These are phyloP conservation scores for Lipomyces sp. DNA, from an alignment of 805 yeast genomes.

Conservation along the genomic window DNA sequence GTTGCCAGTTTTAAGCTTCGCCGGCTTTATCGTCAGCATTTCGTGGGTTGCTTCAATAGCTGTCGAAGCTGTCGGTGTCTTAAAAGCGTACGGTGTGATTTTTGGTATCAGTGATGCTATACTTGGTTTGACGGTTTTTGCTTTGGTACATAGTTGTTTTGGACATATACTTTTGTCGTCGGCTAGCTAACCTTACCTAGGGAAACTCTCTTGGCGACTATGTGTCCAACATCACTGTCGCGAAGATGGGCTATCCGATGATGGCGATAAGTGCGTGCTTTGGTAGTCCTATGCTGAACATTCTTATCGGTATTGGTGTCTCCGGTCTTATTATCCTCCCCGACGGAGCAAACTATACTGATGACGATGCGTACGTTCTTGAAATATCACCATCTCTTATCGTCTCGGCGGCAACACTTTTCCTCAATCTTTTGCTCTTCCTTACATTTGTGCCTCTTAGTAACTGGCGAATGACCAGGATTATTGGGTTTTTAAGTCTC, in stretches of 20 bases:
- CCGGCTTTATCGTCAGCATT: slow-evolving; percentile 66
- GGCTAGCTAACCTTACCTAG: slow-evolving; percentile 1
- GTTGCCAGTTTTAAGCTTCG: slow-evolving; percentile 28
- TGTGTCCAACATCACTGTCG: slow-evolving; percentile 76
- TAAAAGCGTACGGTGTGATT: slow-evolving; percentile 59
- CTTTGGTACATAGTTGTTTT: slow-evolving; percentile 42
- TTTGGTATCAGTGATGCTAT: slow-evolving; percentile 69
- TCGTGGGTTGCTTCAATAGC: slow-evolving; percentile 69
- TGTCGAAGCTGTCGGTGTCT: slow-evolving; percentile 60
- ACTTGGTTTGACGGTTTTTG: slow-evolving; percentile 82
- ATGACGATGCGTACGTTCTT: slow-evolving; percentile 33
- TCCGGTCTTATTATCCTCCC: slow-evolving; percentile 55
- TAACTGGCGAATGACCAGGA: slow-evolving; percentile 44
- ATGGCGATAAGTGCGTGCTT: slow-evolving; percentile 96
- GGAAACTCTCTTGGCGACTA: slow-evolving; percentile 93
- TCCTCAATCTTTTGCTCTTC: slow-evolving; percentile 42
- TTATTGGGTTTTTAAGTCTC: slow-evolving; percentile 43
- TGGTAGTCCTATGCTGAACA: slow-evolving; percentile 83
- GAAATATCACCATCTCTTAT: slow-evolving; percentile 42
- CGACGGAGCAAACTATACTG: slow-evolving; percentile 10
- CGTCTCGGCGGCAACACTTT: slow-evolving; percentile 44
- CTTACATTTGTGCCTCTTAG: slow-evolving; percentile 43
- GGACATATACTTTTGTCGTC: not conserved
- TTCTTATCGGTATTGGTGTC: slow-evolving; percentile 75
- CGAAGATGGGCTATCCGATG: slow-evolving; percentile 74